Base-by-base conservation (phyloP, 163 green algal genomes). In the Chlamydomonas reinhardtii region DNA sequence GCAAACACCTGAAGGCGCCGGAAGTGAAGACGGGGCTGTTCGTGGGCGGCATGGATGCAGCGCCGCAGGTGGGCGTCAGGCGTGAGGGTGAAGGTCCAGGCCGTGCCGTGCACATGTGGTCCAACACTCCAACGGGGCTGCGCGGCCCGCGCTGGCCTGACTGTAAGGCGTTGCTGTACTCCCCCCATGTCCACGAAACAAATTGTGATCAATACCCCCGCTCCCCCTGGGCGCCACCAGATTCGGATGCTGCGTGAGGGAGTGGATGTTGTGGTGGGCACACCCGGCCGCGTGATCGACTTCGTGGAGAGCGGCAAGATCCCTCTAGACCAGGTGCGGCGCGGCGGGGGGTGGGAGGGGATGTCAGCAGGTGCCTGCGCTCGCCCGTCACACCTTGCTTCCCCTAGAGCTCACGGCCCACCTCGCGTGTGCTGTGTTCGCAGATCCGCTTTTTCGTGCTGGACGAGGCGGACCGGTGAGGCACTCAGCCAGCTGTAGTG, bases 191-290 rank as follows among this genome's bases (percentile, higher is more conserved):
- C n/a, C n/a, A n/a, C n/a, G n/a, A n/a, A n/a, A n/a, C n/a, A n/a
- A n/a, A n/a, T n/a, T n/a, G n/a, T n/a, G n/a, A n/a, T n/a, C n/a
- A n/a, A n/a, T 48, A 5, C 39, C 39, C 8, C 39, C 8, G 5
- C 39, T 48, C 39, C 39, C 39, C 8, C 39, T 48, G 5, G 5
- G 5, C 39, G 5, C 39, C 8, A 8, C 39, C 29, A 71, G 66
- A 8, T 73, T 32, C 27, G 29, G 66, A 8, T 48, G 43, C 89
- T 98, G 54, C 52, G 89, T 35, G 93, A 94, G 20, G 96, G 95
- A 2, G 89, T 93, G 65, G 94, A 97, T 76, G 92, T 98, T n/a
- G 93, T 97, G 56, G 90, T 91, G 24, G 96, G 94, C 52, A 98
- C 96, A 4, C 95, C 95, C n/a, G 94, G 92, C 0, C 89, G 94